phyloP scores from a whole-genome alignment of 179 eudicot species.

The Spergularia azorica region DNA sequence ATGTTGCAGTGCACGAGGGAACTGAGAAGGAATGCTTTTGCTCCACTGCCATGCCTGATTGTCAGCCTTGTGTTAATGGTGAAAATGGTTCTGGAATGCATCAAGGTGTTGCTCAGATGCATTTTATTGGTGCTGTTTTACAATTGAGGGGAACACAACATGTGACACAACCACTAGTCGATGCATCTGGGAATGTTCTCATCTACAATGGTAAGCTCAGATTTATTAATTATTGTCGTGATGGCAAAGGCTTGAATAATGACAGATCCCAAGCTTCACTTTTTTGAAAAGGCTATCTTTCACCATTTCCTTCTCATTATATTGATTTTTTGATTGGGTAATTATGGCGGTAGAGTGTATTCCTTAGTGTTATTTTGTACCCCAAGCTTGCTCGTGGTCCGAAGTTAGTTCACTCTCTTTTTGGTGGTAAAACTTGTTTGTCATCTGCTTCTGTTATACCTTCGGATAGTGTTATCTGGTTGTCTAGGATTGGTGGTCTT shows the following conservation, averaged over 20 bases:
- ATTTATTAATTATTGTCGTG: neutral
- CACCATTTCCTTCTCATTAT: neutral
- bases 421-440: neutral
- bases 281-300: neutral
- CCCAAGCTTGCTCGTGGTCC: neutral
- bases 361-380: neutral
- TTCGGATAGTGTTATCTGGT: neutral
- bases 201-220: slow-evolving; percentile 70
- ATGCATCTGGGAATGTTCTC: slow-evolving; percentile 71
- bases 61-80: slow-evolving; percentile 23
- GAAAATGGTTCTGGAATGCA: slow-evolving; percentile 26
- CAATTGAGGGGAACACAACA: slow-evolving; percentile 79
- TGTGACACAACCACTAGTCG: slow-evolving; percentile 71
- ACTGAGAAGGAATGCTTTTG: slow-evolving; percentile 16
- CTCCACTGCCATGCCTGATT: slow-evolving; percentile 8
- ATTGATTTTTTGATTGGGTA: neutral
- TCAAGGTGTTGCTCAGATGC: slow-evolving; percentile 44
- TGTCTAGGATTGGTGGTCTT: neutral
- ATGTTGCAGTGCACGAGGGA: slow-evolving; percentile 29
- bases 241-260: neutral
- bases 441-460: neutral
- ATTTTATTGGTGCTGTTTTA: slow-evolving; percentile 75
- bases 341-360: neutral
- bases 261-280: neutral
- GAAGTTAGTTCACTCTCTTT: neutral